Evolutionary conservation across 2,329 filamentous ascomycete species (phyloP).

Genomic region (Thielaviopsis ethacetica): DNA sequence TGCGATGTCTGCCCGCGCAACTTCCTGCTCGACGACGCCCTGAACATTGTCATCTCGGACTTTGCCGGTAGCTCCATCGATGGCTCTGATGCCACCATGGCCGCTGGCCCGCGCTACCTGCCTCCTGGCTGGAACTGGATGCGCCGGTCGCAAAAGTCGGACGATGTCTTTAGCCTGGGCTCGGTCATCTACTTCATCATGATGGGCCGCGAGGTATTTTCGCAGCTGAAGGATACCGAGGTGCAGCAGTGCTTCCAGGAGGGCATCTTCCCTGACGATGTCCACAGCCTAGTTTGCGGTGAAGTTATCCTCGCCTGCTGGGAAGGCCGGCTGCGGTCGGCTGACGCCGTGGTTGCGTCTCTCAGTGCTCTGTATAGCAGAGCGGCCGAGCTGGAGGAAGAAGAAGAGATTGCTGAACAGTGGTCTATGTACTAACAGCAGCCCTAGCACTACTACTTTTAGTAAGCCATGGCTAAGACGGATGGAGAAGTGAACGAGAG

Average conservation of each 20-base stretch:
- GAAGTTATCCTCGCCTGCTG: constrained; percentile 18
- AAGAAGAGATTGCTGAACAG: constrained; percentile 12
- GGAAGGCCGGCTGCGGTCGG: constrained; percentile 13
- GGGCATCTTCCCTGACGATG: constrained; percentile 17
- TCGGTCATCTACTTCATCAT: constrained; percentile 22
- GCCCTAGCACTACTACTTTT: constrained; percentile 1
- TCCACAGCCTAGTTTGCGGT: constrained; percentile 16
- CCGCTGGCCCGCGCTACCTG: constrained; percentile 15
- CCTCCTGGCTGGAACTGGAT: constrained; percentile 16
- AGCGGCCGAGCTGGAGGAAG: constrained; percentile 11
- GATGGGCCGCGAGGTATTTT: constrained; percentile 18
- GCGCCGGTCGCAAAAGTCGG: constrained; percentile 15
- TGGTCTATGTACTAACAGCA: constrained; percentile 12
- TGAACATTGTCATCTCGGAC: constrained; percentile 22
- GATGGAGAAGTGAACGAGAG: background rate
- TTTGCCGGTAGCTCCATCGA: constrained; percentile 20
- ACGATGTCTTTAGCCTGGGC: constrained; percentile 21
- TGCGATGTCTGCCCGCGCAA: constrained; percentile 24
- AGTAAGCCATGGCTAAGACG: constrained; percentile 1
- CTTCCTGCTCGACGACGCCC: constrained; percentile 20
- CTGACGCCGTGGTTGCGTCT: constrained; percentile 9
- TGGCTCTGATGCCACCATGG: constrained; percentile 14
- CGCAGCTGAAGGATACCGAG: constrained; percentile 17
- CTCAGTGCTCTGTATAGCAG: constrained; percentile 11
- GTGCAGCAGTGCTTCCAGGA: constrained; percentile 16